Percentiles rank a stretch among this genome's conserved stretches.
Conservation (phyloP, 2,329 filamentous ascomycete species). For the Cytospora chrysosperma region DNA sequence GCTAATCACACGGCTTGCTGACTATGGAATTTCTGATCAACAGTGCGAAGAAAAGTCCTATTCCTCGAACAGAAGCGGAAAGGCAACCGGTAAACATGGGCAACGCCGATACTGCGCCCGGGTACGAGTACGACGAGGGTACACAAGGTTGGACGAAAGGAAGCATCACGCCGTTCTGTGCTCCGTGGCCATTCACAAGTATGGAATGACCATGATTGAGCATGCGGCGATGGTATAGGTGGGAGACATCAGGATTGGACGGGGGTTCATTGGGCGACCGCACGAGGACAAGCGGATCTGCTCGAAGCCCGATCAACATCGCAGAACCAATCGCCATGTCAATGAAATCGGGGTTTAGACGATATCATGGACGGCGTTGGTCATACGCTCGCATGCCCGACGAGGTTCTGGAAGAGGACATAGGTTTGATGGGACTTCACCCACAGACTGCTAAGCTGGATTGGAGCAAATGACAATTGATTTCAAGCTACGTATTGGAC, state of each 20-base stretch:
- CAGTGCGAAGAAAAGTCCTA: conserved; percentile 91
- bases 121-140: conserved; percentile 1
- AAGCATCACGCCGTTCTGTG: not conserved
- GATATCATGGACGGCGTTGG: not conserved
- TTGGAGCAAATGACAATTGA: conserved; percentile 5
- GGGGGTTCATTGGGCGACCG: not conserved
- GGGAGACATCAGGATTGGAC: not conserved
- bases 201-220: not conserved
- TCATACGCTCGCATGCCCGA: not conserved
- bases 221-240: not conserved
- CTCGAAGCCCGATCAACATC: not conserved
- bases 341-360: not conserved
- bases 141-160: not conserved
- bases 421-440: not conserved
- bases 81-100: conserved; percentile 47
- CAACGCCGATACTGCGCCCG: conserved; percentile 12
- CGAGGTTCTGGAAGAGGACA: not conserved
- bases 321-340: not conserved
- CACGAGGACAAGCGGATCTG: not conserved
- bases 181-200: not conserved
- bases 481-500: conserved; percentile 1
- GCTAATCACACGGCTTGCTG: not conserved
- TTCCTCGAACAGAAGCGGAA: conserved; percentile 92
- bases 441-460: not conserved
- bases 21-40: not conserved